Base-by-base conservation (phyloP, 768 basidiomycete genomes). In the Auricularia sp. region DNA sequence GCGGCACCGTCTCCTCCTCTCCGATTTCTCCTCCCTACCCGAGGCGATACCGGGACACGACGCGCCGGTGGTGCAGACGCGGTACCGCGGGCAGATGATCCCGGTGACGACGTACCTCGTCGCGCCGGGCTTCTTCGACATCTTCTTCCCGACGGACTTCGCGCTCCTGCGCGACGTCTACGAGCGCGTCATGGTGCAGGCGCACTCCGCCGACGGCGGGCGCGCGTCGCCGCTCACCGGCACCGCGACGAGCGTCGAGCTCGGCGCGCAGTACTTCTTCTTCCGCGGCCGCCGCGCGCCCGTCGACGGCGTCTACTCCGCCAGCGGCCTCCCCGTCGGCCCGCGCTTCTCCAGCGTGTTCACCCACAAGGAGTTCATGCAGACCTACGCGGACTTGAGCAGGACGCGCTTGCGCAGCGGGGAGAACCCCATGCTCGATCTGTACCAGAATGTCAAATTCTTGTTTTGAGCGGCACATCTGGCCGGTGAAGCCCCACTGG, bases 141-240 rank as follows among this genome's bases (percentile, higher is more conserved):
- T 98, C 67, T 92, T 99, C 79, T 99, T 99, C 78, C 97, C 97
- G 10, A 98, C 96, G 13, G 79, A 92, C 73, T 98, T 98, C 68
- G 84, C 83, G 63, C 82, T 81, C 24, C 80, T 98, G 63, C 80
- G 90, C 59, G 92, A 96, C 73, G 91, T 95, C 85, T 98, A 98
- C 75, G 90, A 94, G 71, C 80, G 85, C 68, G 82, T 88, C 64
- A 84, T 98, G 66, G 82, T 86, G 44, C 82, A 84, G 70, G 85
- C 87, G 29, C 47, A 65, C 3, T 71, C 69, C 24, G 65, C 68
- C 34, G 66, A 16, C 47, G 47, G 21, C 21, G 56, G 56, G 24
- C 81, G 83, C 21, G 72, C 80, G 16, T 83, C 84, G 1, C 86
- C 88, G 24, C 75, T 87, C 24, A 74, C 79, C 66, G 77, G 77